A percentile compares a stretch with the other conserved stretches of the same genome.
Evolutionary conservation across 164 flowering plant species (phyloP).

Genomic region (Nymphaea colorata): DNA sequence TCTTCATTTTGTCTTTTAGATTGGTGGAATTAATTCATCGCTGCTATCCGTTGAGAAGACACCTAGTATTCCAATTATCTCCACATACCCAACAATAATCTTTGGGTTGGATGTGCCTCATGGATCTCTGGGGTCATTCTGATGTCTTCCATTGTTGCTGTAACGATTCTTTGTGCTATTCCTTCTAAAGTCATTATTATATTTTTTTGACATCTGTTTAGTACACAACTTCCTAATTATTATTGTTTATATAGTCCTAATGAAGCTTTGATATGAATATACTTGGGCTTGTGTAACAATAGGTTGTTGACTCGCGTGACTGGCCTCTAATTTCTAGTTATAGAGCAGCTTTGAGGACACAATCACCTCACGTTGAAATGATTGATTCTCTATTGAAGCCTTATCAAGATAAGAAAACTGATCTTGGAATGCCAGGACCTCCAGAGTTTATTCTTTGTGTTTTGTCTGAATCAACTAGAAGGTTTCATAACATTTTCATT

Average conservation of each 20-base stretch:
- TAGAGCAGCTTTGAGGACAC: conserved; percentile 78
- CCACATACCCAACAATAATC: conserved; percentile 59
- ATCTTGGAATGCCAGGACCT: conserved; percentile 57
- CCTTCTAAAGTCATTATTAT: too few relatives aligned
- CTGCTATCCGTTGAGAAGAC: conserved; percentile 43
- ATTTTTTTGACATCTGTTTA: neutral
- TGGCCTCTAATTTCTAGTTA: conserved; percentile 86
- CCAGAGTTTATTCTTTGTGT: conserved; percentile 53
- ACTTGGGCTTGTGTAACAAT: neutral
- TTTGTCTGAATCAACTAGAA: conserved; percentile 27
- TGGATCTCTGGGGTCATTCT: conserved; percentile 88
- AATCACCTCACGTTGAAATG: conserved; percentile 81
- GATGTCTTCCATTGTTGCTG: conserved; percentile 94
- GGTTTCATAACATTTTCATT: conserved; percentile 12
- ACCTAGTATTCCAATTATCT: conserved; percentile 42
- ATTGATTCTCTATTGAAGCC: conserved; percentile 47
- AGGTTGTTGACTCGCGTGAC: conserved; percentile 84
- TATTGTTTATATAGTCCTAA: too few relatives aligned
- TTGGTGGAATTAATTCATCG: conserved; percentile 80
- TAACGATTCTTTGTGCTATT: too few relatives aligned
- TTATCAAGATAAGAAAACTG: conserved; percentile 33
- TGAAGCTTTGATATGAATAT: too few relatives aligned
- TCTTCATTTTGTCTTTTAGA: conserved; percentile 26
- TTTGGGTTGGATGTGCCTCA: conserved; percentile 98
- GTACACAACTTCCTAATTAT: too few relatives aligned